Conservation (phyloP, 2,329 filamentous ascomycete genomes). For the Stromatinia cepivora region DNA sequence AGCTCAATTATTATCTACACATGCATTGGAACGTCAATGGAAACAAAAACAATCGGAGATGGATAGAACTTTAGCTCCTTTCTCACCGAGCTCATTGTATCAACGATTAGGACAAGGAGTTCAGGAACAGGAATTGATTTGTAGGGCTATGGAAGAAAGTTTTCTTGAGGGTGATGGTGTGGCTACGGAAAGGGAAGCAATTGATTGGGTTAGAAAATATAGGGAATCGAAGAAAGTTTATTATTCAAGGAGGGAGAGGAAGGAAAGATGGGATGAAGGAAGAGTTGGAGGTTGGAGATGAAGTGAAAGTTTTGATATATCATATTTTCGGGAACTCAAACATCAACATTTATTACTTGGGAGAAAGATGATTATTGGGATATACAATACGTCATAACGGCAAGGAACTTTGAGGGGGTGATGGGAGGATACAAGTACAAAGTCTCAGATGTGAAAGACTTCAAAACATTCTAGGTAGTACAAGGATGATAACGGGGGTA, state of each 20-base stretch:
- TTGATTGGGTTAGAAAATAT: constrained; percentile 81
- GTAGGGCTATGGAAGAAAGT: constrained; percentile 84
- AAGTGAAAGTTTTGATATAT: constrained; percentile 39
- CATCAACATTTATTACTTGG: constrained; percentile 29
- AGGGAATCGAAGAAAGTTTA: constrained; percentile 76
- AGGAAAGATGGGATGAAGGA: constrained; percentile 93
- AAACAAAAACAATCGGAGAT: constrained; percentile 84
- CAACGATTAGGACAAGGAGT: constrained; percentile 75
- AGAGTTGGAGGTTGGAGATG: constrained; percentile 91
- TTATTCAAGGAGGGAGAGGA: constrained; percentile 81
- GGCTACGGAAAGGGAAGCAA: constrained; percentile 77
- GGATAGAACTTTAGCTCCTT: constrained; percentile 79
- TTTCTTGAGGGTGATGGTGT: constrained; percentile 62
- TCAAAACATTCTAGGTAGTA: neutral
- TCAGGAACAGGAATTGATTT: constrained; percentile 78
- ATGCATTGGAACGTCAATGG: constrained; percentile 91
- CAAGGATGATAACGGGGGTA: neutral
- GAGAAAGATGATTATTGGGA: neutral
- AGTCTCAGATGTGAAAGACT: neutral
- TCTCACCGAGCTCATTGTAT: constrained; percentile 84
- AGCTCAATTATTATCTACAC: constrained; percentile 77
- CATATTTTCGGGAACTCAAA: neutral
- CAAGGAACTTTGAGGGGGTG: neutral
- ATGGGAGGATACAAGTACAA: neutral
- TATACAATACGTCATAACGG: neutral